Evolutionary conservation across 2,329 filamentous ascomycete genomes (phyloP).

Genomic region (Cucurbitaria berberidis): DNA sequence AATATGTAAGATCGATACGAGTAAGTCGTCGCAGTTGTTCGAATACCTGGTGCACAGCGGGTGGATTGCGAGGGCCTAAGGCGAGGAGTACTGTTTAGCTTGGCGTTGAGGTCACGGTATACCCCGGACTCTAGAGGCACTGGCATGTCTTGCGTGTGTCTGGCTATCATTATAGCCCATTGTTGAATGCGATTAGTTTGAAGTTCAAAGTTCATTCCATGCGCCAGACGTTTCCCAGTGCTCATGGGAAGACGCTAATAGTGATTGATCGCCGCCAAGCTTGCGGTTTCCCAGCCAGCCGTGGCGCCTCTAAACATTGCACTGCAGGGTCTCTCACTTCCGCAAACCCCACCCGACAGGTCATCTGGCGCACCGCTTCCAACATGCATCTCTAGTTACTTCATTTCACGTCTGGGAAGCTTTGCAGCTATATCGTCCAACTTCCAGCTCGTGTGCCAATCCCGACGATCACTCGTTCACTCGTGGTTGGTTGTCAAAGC

Average conservation of each 20-base stretch:
- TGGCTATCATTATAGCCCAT: neutral
- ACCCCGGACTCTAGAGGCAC: slow-evolving; percentile 23
- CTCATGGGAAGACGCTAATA: neutral
- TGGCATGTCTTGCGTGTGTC: slow-evolving; percentile 1
- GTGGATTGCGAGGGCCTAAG: slow-evolving; percentile 83
- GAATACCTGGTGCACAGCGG: slow-evolving; percentile 94
- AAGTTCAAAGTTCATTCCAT: neutral
- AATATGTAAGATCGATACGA: slow-evolving; percentile 80
- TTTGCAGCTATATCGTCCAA: slow-evolving; percentile 8
- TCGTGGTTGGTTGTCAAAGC: slow-evolving; percentile 10
- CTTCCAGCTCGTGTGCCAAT: slow-evolving; percentile 7
- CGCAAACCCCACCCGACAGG: slow-evolving; percentile 13
- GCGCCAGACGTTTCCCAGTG: neutral
- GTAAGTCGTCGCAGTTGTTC: slow-evolving; percentile 85
- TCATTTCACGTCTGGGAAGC: slow-evolving; percentile 7
- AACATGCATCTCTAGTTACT: slow-evolving; percentile 28
- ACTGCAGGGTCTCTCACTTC: slow-evolving; percentile 9
- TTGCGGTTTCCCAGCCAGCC: slow-evolving; percentile 8
- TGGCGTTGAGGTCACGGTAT: slow-evolving; percentile 25
- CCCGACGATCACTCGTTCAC: slow-evolving; percentile 20
- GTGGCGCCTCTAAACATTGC: slow-evolving; percentile 25
- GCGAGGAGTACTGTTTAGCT: slow-evolving; percentile 6
- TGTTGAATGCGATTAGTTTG: slow-evolving; percentile 11
- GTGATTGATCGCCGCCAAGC: slow-evolving; percentile 6
- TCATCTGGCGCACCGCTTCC: slow-evolving; percentile 11